Percentiles rank a stretch among this genome's conserved stretches.
Evolutionary conservation across 139 green algal species (phyloP).

Genomic region (Dunaliella primolecta): DNA sequence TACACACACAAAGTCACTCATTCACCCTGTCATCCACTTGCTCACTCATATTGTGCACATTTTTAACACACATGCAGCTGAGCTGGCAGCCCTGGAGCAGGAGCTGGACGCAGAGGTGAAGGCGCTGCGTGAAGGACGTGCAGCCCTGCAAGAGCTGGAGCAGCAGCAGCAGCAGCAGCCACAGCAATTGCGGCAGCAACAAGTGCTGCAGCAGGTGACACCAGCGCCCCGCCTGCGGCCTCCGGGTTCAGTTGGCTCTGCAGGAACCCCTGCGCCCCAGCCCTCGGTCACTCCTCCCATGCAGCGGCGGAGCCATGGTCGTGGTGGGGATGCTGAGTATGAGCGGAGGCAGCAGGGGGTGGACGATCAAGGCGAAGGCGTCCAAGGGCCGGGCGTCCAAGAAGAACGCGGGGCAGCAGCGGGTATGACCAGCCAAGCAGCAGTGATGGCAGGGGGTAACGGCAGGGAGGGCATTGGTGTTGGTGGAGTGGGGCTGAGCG

Average conservation of each 20-base stretch:
- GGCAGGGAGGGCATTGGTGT: background rate
- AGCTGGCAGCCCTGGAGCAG: background rate
- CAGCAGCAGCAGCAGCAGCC: constrained; percentile 1
- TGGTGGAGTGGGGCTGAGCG: background rate
- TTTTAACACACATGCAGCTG: background rate
- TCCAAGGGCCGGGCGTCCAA: background rate
- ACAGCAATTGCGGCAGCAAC: background rate
- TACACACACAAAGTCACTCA: background rate
- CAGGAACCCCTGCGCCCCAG: background rate
- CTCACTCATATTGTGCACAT: background rate
- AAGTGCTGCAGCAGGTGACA: background rate
- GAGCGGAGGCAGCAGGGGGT: background rate
- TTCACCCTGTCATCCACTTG: background rate
- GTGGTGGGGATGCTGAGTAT: background rate
- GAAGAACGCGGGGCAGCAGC: background rate
- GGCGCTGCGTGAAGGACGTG: background rate
- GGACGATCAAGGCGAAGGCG: background rate
- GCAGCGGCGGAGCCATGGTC: background rate
- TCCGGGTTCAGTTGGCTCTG: background rate
- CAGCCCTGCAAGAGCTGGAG: background rate
- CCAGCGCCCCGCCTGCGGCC: no score
- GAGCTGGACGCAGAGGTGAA: background rate
- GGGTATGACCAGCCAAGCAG: background rate
- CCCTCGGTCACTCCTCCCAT: background rate
- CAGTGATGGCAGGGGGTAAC: background rate